Base-by-base conservation (phyloP, 805 yeast genomes). In the Myxozyma nipponensis region DNA sequence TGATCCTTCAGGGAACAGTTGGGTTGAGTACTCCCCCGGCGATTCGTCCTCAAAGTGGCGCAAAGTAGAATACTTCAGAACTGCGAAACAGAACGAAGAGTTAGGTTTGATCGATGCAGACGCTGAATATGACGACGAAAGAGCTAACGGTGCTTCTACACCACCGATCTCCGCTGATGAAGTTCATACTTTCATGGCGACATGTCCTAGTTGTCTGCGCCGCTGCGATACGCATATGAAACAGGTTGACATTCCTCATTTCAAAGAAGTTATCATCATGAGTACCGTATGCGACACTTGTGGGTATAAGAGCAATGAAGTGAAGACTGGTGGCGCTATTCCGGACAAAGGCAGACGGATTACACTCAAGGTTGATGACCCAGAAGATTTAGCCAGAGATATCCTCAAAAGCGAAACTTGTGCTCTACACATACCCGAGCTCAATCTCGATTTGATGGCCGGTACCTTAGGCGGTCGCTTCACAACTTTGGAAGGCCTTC, bases 391-490 rank as follows among this genome's bases (percentile, higher is more conserved):
- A 62, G 83, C 95, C 34, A 82, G 99, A 72, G 98, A 93, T 67
- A 84, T 93, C 50, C 77, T 93, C 62, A 93, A 93, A 48, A 54
- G 95, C 17, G 99, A 93, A 72, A 85, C 96, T 13, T 91, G 98
- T 72, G 84, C 89, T 3, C 65, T 93, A 70, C 71, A 69, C 19
- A 77, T 91, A 50, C 98, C 98, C 3, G 98, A 93, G 71, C 75
- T 93, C 54, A 81, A 79, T 64, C 77, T 93, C 60, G 98, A 93
- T 68, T 78, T 93, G 63, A 87, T 90, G 15, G 90, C 95, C 37
- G 98, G 99, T 53, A 93, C 99, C 2, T 75, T 93, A 45, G 99
- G 99, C 54, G 98, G 99, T 50, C 79, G 98, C 66, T 93, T 93
- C 74, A 93, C 98, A 41, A 93, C 99, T 15, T 73, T 93, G 57